Percentiles rank a stretch among this genome's conserved stretches.
phyloP scores from a whole-genome alignment of 805 yeast genomes.

The Wickerhamiella azyma region DNA sequence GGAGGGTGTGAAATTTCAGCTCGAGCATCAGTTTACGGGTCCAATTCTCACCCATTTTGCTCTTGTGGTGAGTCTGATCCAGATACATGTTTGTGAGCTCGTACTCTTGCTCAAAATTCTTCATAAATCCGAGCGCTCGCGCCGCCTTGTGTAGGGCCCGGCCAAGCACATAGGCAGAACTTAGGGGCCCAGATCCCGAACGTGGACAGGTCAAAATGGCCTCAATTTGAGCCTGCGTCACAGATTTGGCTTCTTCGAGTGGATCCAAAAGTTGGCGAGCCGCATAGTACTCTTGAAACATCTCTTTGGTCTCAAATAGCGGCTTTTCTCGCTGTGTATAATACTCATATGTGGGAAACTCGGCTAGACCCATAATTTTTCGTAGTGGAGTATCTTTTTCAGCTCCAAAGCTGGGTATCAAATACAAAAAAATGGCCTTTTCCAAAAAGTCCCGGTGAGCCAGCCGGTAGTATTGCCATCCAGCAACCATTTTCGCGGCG shows the following conservation, averaged over 20 bases:
- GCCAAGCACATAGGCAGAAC: constrained; percentile 18
- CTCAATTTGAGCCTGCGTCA: neutral
- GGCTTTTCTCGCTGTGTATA: constrained; percentile 15
- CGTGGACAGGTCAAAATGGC: neutral
- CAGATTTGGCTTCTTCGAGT: constrained; percentile 13
- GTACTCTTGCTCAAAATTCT: constrained; percentile 16
- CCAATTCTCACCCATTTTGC: constrained; percentile 16
- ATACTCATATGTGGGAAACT: constrained; percentile 16
- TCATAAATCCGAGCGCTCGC: constrained; percentile 16
- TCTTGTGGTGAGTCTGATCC: constrained; percentile 12
- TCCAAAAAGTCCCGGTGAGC: constrained; percentile 4
- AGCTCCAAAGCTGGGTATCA: constrained; percentile 18
- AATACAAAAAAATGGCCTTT: constrained; percentile 13
- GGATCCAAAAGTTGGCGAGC: constrained; percentile 15
- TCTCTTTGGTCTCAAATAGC: constrained; percentile 13
- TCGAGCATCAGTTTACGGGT: constrained; percentile 21
- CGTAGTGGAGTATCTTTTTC: constrained; percentile 15
- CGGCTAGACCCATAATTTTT: constrained; percentile 18
- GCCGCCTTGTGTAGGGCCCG: constrained; percentile 16
- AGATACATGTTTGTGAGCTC: constrained; percentile 16
- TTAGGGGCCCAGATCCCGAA: constrained; percentile 7
- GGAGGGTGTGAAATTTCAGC: constrained; percentile 14
- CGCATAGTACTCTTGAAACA: constrained; percentile 13
- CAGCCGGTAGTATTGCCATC: neutral
- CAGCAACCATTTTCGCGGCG: neutral